Percentiles rank a stretch among this genome's conserved stretches.
Conservation (phyloP, 805 yeast genomes). For the Lachancea sp. region DNA sequence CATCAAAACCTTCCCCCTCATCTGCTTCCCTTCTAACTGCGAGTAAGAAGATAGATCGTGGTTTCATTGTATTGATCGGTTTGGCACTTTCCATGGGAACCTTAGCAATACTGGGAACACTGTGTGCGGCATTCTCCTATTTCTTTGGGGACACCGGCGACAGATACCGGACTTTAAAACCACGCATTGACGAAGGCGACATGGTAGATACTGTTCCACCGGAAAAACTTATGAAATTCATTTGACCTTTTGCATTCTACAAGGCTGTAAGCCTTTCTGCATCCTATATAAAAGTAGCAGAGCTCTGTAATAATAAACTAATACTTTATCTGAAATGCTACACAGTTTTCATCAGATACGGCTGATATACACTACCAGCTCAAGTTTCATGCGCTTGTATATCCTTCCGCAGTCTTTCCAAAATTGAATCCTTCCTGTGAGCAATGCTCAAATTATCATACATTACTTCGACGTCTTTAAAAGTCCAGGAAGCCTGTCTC, state of each 20-base stretch:
- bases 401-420: conserved; percentile 15
- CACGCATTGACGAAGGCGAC: conserved; percentile 54
- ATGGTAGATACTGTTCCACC: conserved; percentile 62
- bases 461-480: conserved; percentile 26
- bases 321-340: conserved; percentile 1
- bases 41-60: conserved; percentile 35
- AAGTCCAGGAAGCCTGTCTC: conserved; percentile 30
- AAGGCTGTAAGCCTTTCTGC: conserved; percentile 1
- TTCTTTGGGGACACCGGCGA: conserved; percentile 36
- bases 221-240: conserved; percentile 40
- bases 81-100: conserved; percentile 60
- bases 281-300: conserved; percentile 2
- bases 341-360: no score
- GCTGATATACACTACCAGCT: no score
- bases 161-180: conserved; percentile 41
- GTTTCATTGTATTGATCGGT: conserved; percentile 63
- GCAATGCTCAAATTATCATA: conserved; percentile 25
- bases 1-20: conserved; percentile 16
- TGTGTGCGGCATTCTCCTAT: conserved; percentile 33
- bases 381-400: conserved; percentile 3
- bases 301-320: conserved; percentile 5
- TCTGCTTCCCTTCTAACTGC: conserved; percentile 11
- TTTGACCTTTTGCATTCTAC: conserved; percentile 9
- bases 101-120: conserved; percentile 36
- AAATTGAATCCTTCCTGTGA: conserved; percentile 19